These are phyloP conservation scores for Aspergillus bridgeri DNA, from an alignment of 495 filamentous ascomycete species.

Conservation along the genomic window DNA sequence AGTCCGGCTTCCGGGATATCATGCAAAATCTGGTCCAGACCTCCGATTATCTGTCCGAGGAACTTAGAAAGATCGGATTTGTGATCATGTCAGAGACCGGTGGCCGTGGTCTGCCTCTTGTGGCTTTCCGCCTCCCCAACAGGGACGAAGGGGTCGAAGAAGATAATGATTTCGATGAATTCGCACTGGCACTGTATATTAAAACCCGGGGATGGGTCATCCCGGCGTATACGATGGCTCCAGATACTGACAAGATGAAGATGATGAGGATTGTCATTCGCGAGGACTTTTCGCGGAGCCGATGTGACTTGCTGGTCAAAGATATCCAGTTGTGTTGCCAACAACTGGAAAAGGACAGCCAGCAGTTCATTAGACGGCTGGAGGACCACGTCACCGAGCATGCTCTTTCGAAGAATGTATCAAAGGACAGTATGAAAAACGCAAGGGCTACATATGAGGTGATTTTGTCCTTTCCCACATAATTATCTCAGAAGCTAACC, in stretches of 20 bases:
- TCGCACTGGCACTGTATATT: constrained; percentile 74
- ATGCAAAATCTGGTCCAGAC: constrained; percentile 85
- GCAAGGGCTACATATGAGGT: too few species aligned
- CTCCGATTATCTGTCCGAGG: constrained; percentile 70
- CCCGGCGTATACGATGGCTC: constrained; percentile 93
- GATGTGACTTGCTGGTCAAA: constrained; percentile 67
- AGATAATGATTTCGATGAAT: constrained; percentile 87
- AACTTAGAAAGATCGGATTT: constrained; percentile 71
- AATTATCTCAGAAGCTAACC: too few species aligned
- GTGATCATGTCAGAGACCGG: constrained; percentile 74
- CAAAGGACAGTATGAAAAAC: too few species aligned
- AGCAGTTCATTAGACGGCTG: too few species aligned
- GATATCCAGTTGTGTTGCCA: constrained; percentile 78
- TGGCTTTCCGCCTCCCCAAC: constrained; percentile 70
- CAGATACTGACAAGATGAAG: constrained; percentile 71
- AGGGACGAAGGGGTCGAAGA: too few species aligned
- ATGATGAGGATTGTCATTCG: constrained; percentile 85
- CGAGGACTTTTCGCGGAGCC: constrained; percentile 77
- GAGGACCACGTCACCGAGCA: too few species aligned
- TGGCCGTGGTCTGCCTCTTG: constrained; percentile 75
- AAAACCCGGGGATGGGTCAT: constrained; percentile 86
- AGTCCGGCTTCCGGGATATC: constrained; percentile 80
- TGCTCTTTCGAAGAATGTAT: too few species aligned
- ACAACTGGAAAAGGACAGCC: constrained; percentile 62
- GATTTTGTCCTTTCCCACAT: too few species aligned